Percentiles rank a stretch among this genome's conserved stretches.
phyloP scores from a whole-genome alignment of 169 alveolate species.

The Plasmodium chabaudi region DNA sequence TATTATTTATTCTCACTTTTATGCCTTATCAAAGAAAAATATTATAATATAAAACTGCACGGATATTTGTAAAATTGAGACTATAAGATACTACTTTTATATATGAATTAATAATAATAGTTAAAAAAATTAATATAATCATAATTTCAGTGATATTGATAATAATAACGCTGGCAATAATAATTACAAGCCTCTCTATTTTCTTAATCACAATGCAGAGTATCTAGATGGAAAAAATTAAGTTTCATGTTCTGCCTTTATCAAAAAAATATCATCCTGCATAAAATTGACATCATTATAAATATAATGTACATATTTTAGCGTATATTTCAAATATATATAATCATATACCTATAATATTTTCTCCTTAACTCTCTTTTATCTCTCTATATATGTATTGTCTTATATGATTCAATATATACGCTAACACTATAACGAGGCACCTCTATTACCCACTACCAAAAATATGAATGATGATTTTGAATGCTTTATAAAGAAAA shows the following conservation, averaged over 20 bases:
- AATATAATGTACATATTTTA: constrained; percentile 8
- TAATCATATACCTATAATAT: constrained; percentile 2
- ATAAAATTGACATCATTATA: constrained; percentile 14
- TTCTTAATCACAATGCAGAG: too few species aligned
- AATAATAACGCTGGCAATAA: too few species aligned
- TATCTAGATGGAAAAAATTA: too few species aligned
- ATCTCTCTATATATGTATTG: background rate
- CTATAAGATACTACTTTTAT: too few species aligned
- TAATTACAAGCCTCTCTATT: too few species aligned
- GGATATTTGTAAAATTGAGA: too few species aligned
- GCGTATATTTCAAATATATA: background rate
- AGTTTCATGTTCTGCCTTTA: too few species aligned
- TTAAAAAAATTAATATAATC: background rate
- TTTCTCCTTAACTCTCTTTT: background rate
- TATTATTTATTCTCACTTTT: too few species aligned
- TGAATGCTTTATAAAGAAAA: constrained; percentile 47
- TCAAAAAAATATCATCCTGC: background rate
- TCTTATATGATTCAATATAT: background rate
- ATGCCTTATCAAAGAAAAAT: too few species aligned
- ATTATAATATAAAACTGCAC: too few species aligned
- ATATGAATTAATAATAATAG: background rate
- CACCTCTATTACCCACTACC: background rate
- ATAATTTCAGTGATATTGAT: background rate
- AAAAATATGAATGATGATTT: constrained; percentile 67
- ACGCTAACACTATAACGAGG: background rate